phyloP scores from a whole-genome alignment of 345 rosid species.

The Hypericum perforatum region DNA sequence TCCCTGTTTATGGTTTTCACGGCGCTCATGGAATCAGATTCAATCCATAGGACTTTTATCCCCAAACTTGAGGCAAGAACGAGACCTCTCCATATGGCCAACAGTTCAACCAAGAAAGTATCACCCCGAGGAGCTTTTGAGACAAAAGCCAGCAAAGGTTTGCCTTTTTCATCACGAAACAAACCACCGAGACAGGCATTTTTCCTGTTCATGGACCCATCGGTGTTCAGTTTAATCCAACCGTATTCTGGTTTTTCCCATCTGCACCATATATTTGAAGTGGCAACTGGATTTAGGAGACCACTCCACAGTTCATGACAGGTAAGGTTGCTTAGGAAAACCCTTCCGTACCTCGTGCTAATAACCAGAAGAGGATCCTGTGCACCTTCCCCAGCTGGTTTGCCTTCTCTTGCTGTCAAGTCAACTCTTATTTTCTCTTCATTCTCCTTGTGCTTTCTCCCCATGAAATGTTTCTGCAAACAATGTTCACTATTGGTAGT shows the following conservation, averaged over 20 bases:
- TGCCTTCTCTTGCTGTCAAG: background rate
- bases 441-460: slow-evolving; percentile 24
- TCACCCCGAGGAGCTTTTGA: slow-evolving; percentile 22
- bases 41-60: slow-evolving; percentile 27
- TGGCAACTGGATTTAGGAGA: slow-evolving; percentile 14
- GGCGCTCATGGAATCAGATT: slow-evolving; percentile 30
- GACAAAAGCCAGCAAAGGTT: slow-evolving; percentile 29
- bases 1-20: slow-evolving; percentile 28
- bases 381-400: background rate
- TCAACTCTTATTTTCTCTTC: slow-evolving; percentile 8
- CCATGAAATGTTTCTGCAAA: slow-evolving; percentile 22
- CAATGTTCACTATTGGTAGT: slow-evolving; percentile 17
- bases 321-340: slow-evolving; percentile 8
- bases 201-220: slow-evolving; percentile 22
- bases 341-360: background rate
- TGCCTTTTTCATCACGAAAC: slow-evolving; percentile 24
- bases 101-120: slow-evolving; percentile 30
- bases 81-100: slow-evolving; percentile 35
- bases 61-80: slow-evolving; percentile 24
- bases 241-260: slow-evolving; percentile 28
- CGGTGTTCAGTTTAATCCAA: slow-evolving; percentile 28
- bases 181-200: slow-evolving; percentile 28
- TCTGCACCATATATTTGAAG: slow-evolving; percentile 22
- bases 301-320: slow-evolving; percentile 13
- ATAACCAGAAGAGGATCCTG: background rate